A percentile compares a stretch with the other conserved stretches of the same genome.
These are phyloP conservation scores for Pseudogymnoascus sp. DNA, from an alignment of 2,329 filamentous ascomycete species.

Conservation along the genomic window DNA sequence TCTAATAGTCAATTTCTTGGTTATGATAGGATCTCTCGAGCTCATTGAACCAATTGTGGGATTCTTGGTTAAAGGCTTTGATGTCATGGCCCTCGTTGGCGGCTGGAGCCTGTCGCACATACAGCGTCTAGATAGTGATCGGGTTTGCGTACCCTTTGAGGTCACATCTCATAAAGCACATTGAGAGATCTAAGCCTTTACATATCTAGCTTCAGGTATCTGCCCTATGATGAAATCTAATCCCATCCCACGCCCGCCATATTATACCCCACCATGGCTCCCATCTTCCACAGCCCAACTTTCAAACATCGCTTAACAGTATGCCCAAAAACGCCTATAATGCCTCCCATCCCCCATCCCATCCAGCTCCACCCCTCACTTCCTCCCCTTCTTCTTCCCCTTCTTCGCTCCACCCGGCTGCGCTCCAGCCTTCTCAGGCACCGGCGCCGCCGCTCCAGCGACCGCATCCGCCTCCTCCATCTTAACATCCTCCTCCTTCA, in stretches of 20 bases:
- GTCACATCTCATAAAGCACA: no score
- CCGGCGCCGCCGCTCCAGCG: slow-evolving; percentile 17
- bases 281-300: background rate
- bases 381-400: slow-evolving; percentile 66
- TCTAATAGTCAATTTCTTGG: no score
- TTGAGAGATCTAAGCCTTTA: no score
- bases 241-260: background rate
- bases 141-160: no score
- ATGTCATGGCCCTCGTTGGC: no score
- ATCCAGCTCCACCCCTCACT: slow-evolving; percentile 34
- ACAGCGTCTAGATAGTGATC: no score
- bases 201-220: background rate
- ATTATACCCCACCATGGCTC: slow-evolving; percentile 1
- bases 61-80: no score
- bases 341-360: background rate
- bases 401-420: slow-evolving; percentile 40
- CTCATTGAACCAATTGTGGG: no score
- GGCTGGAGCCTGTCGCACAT: no score
- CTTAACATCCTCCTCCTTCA: slow-evolving; percentile 29
- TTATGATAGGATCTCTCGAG: no score
- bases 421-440: slow-evolving; percentile 30
- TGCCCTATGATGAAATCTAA: background rate
- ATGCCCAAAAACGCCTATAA: slow-evolving; percentile 7
- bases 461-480: slow-evolving; percentile 33
- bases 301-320: slow-evolving; percentile 1